Percentiles rank a stretch among this genome's conserved stretches.
Evolutionary conservation across 2,329 filamentous ascomycete species (phyloP).

Genomic region (Exophiala phaeomuriformis): DNA sequence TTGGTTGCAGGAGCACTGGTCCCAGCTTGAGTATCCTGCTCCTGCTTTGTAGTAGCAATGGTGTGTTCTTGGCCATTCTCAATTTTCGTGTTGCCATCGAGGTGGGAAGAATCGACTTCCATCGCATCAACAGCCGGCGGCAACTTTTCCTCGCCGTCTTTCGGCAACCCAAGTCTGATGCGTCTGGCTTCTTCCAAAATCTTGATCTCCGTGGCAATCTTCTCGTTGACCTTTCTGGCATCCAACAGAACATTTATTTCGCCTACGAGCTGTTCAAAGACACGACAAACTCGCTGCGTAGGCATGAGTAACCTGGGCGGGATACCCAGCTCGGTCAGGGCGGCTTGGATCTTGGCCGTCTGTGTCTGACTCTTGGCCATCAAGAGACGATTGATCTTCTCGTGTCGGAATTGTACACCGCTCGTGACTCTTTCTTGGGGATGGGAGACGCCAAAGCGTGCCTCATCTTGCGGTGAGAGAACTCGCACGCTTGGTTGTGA

Average conservation of each 20-base stretch:
- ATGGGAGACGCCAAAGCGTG: conserved; percentile 73
- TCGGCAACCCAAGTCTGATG: conserved; percentile 24
- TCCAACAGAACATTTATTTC: conserved; percentile 43
- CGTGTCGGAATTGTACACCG: conserved; percentile 81
- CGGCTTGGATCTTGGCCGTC: conserved; percentile 42
- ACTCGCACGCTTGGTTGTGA: conserved; percentile 55
- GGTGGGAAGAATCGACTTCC: conserved; percentile 22
- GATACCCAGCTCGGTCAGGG: conserved; percentile 42
- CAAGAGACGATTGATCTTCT: conserved; percentile 43
- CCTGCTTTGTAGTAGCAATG: conserved; percentile 17
- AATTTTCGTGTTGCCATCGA: conserved; percentile 5
- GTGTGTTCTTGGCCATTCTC: conserved; percentile 14
- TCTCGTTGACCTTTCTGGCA: conserved; percentile 42
- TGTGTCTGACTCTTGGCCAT: conserved; percentile 47
- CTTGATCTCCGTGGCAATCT: conserved; percentile 43
- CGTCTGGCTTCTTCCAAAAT: conserved; percentile 35
- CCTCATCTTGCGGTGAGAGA: conserved; percentile 67
- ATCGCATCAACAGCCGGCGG: conserved; percentile 17
- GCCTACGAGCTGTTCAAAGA: conserved; percentile 44
- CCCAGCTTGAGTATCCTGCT: conserved; percentile 32
- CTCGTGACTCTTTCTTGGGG: conserved; percentile 77
- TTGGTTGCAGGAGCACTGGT: conserved; percentile 17
- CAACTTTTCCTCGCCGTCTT: conserved; percentile 17
- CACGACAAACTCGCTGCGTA: conserved; percentile 44
- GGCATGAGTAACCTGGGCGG: conserved; percentile 44